Evolutionary conservation across 148 eudicot species (phyloP).

Genomic region (Amaranthus cruentus): DNA sequence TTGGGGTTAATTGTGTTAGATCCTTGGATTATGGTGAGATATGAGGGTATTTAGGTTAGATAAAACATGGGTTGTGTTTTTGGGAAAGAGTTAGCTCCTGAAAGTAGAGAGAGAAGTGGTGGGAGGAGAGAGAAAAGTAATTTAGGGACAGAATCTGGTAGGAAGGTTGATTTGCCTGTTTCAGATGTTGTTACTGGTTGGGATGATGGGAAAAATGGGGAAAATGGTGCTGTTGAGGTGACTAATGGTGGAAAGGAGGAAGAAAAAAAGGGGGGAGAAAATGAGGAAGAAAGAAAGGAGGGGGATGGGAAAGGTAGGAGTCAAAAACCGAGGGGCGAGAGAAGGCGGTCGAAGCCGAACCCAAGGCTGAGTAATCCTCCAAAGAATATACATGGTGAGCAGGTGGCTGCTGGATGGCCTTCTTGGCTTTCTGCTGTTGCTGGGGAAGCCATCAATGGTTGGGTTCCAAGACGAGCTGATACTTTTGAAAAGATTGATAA

Average conservation of each 20-base stretch:
- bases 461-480: constrained; percentile 93
- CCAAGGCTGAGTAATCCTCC: constrained; percentile 68
- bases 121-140: constrained; percentile 26
- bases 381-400: constrained; percentile 71
- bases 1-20: constrained; percentile 18
- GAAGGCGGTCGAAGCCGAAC: constrained; percentile 55
- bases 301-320: constrained; percentile 43
- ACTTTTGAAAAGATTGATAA: constrained; percentile 92
- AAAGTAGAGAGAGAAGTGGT: constrained; percentile 26
- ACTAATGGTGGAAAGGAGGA: constrained; percentile 35
- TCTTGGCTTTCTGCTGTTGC: constrained; percentile 89
- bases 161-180: constrained; percentile 27
- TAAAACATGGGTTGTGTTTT: constrained; percentile 68
- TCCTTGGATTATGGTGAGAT: constrained; percentile 38
- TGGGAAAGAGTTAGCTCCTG: constrained; percentile 42
- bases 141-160: constrained; percentile 27
- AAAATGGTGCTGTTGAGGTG: constrained; percentile 32
- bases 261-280: constrained; percentile 27
- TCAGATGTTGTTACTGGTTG: constrained; percentile 15
- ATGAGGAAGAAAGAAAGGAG: constrained; percentile 24
- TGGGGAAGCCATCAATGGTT: constrained; percentile 92
- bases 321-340: constrained; percentile 48
- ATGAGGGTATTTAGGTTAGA: constrained; percentile 33
- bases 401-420: constrained; percentile 98
- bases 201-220: constrained; percentile 21